Conservation (phyloP, 306 rosid genomes). For the Lathyrus aphaca region DNA sequence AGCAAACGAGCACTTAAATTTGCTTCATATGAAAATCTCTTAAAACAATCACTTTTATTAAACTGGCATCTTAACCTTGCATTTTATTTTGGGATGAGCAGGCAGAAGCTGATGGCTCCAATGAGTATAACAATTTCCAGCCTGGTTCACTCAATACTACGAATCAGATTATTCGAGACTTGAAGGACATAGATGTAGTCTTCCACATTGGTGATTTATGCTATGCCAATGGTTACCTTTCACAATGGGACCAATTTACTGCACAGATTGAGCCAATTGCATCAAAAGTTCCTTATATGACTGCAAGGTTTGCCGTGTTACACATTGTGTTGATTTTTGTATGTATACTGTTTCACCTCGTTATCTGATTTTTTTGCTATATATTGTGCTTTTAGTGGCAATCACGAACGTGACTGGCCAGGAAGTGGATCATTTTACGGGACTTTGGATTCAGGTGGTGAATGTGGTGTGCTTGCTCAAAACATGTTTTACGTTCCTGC, state of each 20-base stretch:
- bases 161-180: slow-evolving; percentile 67
- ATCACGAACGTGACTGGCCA: slow-evolving; percentile 99
- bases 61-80: slow-evolving; percentile 14
- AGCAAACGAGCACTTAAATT: background rate
- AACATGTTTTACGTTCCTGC: slow-evolving; percentile 93
- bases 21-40: too few species aligned
- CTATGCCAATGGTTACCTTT: slow-evolving; percentile 91
- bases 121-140: slow-evolving; percentile 85
- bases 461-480: slow-evolving; percentile 87
- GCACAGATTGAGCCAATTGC: slow-evolving; percentile 95
- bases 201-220: slow-evolving; percentile 91
- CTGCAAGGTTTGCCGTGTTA: slow-evolving; percentile 63
- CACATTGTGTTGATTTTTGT: background rate
- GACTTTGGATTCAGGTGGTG: slow-evolving; percentile 90
- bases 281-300: slow-evolving; percentile 89
- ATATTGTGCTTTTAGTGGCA: slow-evolving; percentile 63
- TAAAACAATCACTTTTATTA: too few species aligned
- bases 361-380: slow-evolving; percentile 40
- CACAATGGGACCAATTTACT: slow-evolving; percentile 97
- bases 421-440: slow-evolving; percentile 79
- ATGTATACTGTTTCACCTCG: slow-evolving; percentile 7
- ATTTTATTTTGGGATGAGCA: slow-evolving; percentile 41
- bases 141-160: slow-evolving; percentile 87
- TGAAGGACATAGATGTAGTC: slow-evolving; percentile 75
- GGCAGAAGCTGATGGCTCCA: slow-evolving; percentile 98